These are phyloP conservation scores for Gossypium lobatum DNA, from an alignment of 441 rosid species.

Conservation along the genomic window DNA sequence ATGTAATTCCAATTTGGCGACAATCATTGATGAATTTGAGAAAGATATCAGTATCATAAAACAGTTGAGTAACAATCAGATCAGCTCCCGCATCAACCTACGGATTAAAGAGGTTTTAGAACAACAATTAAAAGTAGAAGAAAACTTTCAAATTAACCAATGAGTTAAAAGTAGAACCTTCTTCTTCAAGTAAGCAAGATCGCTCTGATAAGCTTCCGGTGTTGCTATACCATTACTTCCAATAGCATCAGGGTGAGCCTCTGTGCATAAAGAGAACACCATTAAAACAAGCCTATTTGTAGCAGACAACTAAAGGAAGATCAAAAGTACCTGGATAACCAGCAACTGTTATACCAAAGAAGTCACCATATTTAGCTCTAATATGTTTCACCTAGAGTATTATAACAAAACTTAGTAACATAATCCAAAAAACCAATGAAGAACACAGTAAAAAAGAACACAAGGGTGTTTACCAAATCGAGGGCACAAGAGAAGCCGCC, in stretches of 20 bases:
- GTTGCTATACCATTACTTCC: slow-evolving; percentile 65
- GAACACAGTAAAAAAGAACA: not conserved
- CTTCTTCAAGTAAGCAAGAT: slow-evolving; percentile 80
- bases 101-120: slow-evolving; percentile 12
- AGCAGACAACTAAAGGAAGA: too few species aligned
- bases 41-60: slow-evolving; percentile 85
- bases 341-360: slow-evolving; percentile 95
- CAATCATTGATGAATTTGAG: slow-evolving; percentile 92
- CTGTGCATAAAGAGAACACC: slow-evolving; percentile 25
- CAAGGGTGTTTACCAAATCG: slow-evolving; percentile 47
- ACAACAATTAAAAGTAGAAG: too few species aligned
- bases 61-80: slow-evolving; percentile 77
- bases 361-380: slow-evolving; percentile 61
- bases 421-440: not conserved
- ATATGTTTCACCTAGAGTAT: slow-evolving; percentile 66
- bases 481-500: slow-evolving; percentile 97
- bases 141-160: not conserved
- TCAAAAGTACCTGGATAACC: slow-evolving; percentile 96
- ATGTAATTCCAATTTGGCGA: slow-evolving; percentile 78
- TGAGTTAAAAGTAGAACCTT: slow-evolving; percentile 39
- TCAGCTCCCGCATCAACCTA: slow-evolving; percentile 98
- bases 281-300: too few species aligned
- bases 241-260: slow-evolving; percentile 93
- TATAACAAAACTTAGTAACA: not conserved
- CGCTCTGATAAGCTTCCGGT: slow-evolving; percentile 60